Percentiles rank a stretch among this genome's conserved stretches.
Conservation (phyloP, 108 stramenopile species). For the Fragilaria radians region DNA sequence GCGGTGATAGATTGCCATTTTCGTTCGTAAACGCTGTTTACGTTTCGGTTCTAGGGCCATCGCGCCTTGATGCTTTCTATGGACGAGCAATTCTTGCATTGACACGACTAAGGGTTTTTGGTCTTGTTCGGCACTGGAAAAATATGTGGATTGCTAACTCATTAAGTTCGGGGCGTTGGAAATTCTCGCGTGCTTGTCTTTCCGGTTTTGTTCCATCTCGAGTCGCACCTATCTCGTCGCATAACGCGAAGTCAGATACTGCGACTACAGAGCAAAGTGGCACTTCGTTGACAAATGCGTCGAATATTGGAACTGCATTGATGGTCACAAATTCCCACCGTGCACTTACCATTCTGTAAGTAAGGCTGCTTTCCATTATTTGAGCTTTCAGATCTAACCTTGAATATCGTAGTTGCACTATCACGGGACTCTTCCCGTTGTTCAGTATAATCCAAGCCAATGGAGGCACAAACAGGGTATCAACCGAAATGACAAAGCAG, state of each 20-base stretch:
- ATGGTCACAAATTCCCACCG: constrained; percentile 67
- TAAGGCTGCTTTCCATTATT: background rate
- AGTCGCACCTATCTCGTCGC: background rate
- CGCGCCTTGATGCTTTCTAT: constrained; percentile 21
- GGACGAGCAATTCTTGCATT: constrained; percentile 49
- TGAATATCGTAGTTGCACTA: background rate
- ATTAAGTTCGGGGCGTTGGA: constrained; percentile 7
- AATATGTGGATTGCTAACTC: constrained; percentile 42
- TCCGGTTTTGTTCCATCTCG: background rate
- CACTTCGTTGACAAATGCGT: constrained; percentile 30
- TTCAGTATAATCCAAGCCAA: constrained; percentile 14
- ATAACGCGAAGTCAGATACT: background rate
- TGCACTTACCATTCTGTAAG: constrained; percentile 48
- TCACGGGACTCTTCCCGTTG: constrained; percentile 32
- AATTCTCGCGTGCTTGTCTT: background rate
- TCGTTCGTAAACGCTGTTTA: constrained; percentile 22
- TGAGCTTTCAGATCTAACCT: background rate
- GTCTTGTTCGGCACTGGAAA: constrained; percentile 75
- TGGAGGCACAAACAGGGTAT: constrained; percentile 17
- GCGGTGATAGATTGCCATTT: constrained; percentile 18
- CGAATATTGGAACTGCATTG: constrained; percentile 78
- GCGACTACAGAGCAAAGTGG: constrained; percentile 1
- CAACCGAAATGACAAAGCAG: constrained; percentile 14
- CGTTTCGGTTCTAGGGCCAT: constrained; percentile 23
- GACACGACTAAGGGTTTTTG: constrained; percentile 68